These are phyloP conservation scores for Taiozyma onychis DNA, from an alignment of 1,139 yeast species.

Conservation along the genomic window DNA sequence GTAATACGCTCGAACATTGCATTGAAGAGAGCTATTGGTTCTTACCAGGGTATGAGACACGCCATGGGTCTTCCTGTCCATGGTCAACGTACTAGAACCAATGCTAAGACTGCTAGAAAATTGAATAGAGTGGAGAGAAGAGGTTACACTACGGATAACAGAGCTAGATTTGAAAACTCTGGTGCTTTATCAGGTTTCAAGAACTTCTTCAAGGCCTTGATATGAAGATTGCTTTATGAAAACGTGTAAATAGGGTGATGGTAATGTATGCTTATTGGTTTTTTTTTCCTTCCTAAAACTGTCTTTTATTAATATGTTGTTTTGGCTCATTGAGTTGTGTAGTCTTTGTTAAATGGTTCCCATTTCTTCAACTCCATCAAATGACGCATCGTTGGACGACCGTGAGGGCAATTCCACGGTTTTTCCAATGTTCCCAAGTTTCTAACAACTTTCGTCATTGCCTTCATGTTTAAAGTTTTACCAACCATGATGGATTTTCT, in stretches of 20 bases:
- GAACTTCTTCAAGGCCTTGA: slow-evolving; percentile 16
- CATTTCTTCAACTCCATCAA: slow-evolving; percentile 55
- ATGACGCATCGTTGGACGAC: slow-evolving; percentile 95
- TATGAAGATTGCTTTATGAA: slow-evolving; percentile 3
- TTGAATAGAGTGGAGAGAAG: slow-evolving; percentile 74
- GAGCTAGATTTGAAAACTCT: background rate
- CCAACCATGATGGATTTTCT: slow-evolving; percentile 94
- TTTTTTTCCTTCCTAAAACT: background rate
- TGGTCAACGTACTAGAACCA: slow-evolving; percentile 91
- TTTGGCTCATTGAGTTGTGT: slow-evolving; percentile 14
- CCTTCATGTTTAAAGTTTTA: slow-evolving; percentile 45
- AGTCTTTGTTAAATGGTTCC: slow-evolving; percentile 40
- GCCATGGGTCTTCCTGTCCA: slow-evolving; percentile 84
- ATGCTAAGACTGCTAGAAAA: slow-evolving; percentile 83
- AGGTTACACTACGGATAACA: slow-evolving; percentile 27
- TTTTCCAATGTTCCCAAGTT: slow-evolving; percentile 70
- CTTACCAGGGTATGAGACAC: slow-evolving; percentile 87
- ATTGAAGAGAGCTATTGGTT: slow-evolving; percentile 75
- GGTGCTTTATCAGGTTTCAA: slow-evolving; percentile 18
- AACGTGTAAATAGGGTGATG: background rate
- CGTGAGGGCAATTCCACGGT: slow-evolving; percentile 99
- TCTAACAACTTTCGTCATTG: slow-evolving; percentile 64
- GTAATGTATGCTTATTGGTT: background rate
- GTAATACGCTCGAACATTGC: slow-evolving; percentile 74
- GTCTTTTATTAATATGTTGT: background rate